Evolutionary conservation across 768 basidiomycete species (phyloP), one percentile per base, ranked within the genome.

Genomic region (Phlebiopsis flavidoalba): DNA sequence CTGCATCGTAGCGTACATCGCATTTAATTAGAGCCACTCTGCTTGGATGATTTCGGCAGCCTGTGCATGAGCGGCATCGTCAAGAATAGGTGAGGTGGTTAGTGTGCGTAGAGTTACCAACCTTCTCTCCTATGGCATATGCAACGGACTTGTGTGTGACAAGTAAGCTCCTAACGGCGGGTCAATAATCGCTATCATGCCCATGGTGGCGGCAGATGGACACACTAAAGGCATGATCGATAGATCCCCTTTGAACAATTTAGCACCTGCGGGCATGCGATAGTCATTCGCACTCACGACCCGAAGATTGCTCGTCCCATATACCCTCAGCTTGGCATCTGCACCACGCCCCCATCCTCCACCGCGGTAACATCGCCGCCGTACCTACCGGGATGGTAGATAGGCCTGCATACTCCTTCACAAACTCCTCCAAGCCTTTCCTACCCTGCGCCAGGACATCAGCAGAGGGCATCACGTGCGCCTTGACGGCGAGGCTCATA

Each of bases 321-420:
- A 60, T 8, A 61, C 58, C 12, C 35, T 37, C 33, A 66, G 55
- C 35, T 14, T 46, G 5, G 53, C 48, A 45, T 59, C 61, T 33
- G n/a, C n/a, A 63, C 57, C 7, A 56, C 46, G 40, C 53, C 57
- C 10, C 58, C 51, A 17, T 47, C 22, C 11, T 26, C 46, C n/a
- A n/a, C 6, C 58, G 55, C 33, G 48, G 46, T 17, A 48, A n/a
- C 48, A 74, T 74, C 63, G 82, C 78, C 3, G 79, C 81, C n/a
- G 57, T 60, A 21, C 58, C 63, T 12, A 60, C 57, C 3, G 57
- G n/a, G 57, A 35, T 58, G 57, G n/a, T 19, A 55, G 35, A 55
- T 22, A 6, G 54, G 54, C 37, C 54, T n/a, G 40, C 37, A 55
- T 45, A 19, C 43, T 21, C 45, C 59, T 33, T 53, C 37, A 45